Conservation (phyloP, 345 rosid genomes). For the Mallotus nudiflorus region DNA sequence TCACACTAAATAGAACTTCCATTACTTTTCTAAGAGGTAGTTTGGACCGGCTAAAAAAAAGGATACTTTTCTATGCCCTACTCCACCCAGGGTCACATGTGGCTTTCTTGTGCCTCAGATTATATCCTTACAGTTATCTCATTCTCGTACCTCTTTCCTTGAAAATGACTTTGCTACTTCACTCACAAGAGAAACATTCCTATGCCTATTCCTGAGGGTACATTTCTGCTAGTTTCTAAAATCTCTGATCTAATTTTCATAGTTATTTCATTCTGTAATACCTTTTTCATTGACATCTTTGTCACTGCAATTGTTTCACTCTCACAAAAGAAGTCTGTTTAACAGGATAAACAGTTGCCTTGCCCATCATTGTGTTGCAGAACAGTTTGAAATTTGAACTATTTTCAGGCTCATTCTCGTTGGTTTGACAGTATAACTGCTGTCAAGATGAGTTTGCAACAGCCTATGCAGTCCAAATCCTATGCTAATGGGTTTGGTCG, state of each 20-base stretch:
- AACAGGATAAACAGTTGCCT: background rate
- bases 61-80: background rate
- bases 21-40: background rate
- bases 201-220: too few species aligned
- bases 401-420: background rate
- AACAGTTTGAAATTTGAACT: background rate
- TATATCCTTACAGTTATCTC: background rate
- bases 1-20: background rate
- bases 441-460: constrained; percentile 47
- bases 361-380: background rate
- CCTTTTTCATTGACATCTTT: too few species aligned
- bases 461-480: constrained; percentile 44
- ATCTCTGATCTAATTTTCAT: background rate
- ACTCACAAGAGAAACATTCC: too few species aligned
- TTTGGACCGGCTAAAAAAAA: background rate
- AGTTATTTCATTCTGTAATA: too few species aligned
- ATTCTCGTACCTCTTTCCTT: background rate
- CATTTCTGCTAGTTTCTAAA: background rate
- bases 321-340: background rate
- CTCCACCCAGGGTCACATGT: background rate
- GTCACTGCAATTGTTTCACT: too few species aligned
- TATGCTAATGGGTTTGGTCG: constrained; percentile 66
- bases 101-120: background rate
- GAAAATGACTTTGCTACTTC: background rate
- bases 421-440: constrained; percentile 7